Conservation (phyloP, 805 yeast genomes). For the Schizosaccharomyces cryophilus region DNA sequence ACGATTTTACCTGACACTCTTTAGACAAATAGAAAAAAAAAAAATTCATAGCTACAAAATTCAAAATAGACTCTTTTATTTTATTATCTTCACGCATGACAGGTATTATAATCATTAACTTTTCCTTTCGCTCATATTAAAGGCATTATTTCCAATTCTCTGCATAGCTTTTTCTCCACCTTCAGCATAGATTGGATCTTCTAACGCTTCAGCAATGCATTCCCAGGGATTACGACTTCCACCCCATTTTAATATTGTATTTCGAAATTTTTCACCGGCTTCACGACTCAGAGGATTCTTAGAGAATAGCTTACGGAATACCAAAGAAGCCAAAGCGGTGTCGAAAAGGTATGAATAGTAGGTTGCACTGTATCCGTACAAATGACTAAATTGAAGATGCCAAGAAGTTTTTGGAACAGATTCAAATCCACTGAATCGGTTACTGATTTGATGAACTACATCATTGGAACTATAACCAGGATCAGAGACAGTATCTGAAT, state of each 20-base stretch:
- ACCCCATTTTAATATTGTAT: conserved; percentile 68
- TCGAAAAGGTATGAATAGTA: conserved; percentile 82
- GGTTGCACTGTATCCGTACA: conserved; percentile 80
- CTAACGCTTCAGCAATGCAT: conserved; percentile 28
- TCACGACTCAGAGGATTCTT: conserved; percentile 40
- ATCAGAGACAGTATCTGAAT: conserved; percentile 17
- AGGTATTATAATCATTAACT: neutral
- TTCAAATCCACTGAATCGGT: conserved; percentile 32
- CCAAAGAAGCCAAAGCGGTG: conserved; percentile 68
- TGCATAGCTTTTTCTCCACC: neutral
- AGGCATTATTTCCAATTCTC: neutral
- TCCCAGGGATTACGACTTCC: conserved; percentile 79
- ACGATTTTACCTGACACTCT: conserved; percentile 22
- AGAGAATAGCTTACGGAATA: conserved; percentile 51
- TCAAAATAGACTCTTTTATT: neutral
- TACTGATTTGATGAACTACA: conserved; percentile 44
- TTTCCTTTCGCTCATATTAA: neutral
- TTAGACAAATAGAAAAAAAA: too few relatives aligned
- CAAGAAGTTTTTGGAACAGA: conserved; percentile 42
- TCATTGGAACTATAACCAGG: conserved; percentile 27
- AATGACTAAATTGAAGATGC: conserved; percentile 87
- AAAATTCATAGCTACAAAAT: too few relatives aligned
- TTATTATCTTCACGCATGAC: neutral
- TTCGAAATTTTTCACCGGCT: conserved; percentile 54
- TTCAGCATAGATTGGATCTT: neutral